Base-by-base conservation (phyloP, 1,139 yeast genomes). In the Yamadazyma atlantica region DNA sequence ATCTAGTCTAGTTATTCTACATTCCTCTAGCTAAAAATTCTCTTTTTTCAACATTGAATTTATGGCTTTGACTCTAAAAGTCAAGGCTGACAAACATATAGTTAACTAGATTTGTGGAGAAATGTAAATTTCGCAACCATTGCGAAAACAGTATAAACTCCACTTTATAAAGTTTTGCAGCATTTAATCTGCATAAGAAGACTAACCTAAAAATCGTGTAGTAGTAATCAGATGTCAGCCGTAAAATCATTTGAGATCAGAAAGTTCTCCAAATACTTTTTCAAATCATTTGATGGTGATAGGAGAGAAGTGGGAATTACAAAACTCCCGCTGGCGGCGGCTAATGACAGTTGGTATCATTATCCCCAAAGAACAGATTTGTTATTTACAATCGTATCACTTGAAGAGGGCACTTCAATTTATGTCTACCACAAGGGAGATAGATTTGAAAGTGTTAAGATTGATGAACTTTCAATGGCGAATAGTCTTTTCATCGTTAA, bases 321-420 rank as follows among this genome's bases (percentile, higher is more conserved):
- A 19, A 15, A 10, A 22, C n/a, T n/a, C n/a, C n/a, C n/a, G n/a
- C n/a, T n/a, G n/a, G n/a, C 3, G 21, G 22, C 21, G 16, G 19
- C 27, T 34, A 28, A 28, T 6, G 44, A 42, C 28, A 11, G 37
- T 4, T 49, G 53, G 53, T 41, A 39, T 33, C 50, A 48, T 35
- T 41, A 35, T 27, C 53, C 52, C 9, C 45, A 48, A 21, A 36
- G 53, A 28, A 35, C 42, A 2, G 41, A 35, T 8, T 36, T 49
- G 18, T 23, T 39, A 13, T 13, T 45, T 6, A 37, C 48, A 1
- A 46, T 49, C 24, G 34, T 45, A 13, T 27, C 25, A 3, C 22
- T 21, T 8, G 27, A 33, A 8, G 41, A 34, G 2, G 33, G 33
- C 10, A 33, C 37, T 2, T 40, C 40, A 15, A 27, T 48, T 1